These are phyloP conservation scores for Cercophora samala DNA, from an alignment of 495 filamentous ascomycete species.

Conservation along the genomic window DNA sequence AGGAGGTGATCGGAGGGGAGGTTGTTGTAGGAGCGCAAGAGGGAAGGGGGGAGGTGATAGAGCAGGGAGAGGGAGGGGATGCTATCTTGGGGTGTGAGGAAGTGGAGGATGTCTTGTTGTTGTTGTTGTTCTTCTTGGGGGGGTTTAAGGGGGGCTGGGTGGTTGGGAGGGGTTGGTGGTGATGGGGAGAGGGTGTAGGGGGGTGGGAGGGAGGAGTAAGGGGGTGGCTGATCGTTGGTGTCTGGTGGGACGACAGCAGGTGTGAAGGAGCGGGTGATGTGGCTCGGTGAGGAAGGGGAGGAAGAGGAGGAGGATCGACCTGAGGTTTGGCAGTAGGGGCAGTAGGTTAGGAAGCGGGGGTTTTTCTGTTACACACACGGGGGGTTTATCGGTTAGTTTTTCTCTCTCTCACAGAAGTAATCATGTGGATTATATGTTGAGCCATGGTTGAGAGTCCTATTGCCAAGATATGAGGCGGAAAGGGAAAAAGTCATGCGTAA, in stretches of 20 bases:
- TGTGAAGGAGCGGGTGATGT: slow-evolving; percentile 12
- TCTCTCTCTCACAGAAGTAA: not conserved
- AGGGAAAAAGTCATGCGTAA: not conserved
- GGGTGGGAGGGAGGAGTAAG: slow-evolving; percentile 31
- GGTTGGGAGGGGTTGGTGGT: slow-evolving; percentile 34
- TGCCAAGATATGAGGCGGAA: not conserved
- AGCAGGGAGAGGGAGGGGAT: slow-evolving; percentile 57
- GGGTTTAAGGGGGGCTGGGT: slow-evolving; percentile 18
- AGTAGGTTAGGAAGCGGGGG: slow-evolving; percentile 65
- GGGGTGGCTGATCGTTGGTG: slow-evolving; percentile 22
- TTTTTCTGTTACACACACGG: slow-evolving; percentile 48
- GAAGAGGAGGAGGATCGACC: slow-evolving; percentile 26
- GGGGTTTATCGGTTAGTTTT: not conserved
- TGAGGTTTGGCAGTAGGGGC: slow-evolving; percentile 53
- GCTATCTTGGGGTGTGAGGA: slow-evolving; percentile 54
- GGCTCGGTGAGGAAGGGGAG: slow-evolving; percentile 37
- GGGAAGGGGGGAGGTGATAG: slow-evolving; percentile 58
- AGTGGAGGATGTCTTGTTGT: slow-evolving; percentile 62
- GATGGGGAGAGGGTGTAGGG: slow-evolving; percentile 29
- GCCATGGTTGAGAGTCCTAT: not conserved
- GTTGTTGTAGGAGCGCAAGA: slow-evolving; percentile 58
- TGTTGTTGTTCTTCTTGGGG: not conserved
- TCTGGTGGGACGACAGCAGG: not conserved
- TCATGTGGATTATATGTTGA: too few relatives aligned
- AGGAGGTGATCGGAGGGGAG: slow-evolving; percentile 64